Evolutionary conservation across 495 filamentous ascomycete species (phyloP), one percentile per base, ranked within the genome.

Genomic region (Recurvomyces mirabilis): DNA sequence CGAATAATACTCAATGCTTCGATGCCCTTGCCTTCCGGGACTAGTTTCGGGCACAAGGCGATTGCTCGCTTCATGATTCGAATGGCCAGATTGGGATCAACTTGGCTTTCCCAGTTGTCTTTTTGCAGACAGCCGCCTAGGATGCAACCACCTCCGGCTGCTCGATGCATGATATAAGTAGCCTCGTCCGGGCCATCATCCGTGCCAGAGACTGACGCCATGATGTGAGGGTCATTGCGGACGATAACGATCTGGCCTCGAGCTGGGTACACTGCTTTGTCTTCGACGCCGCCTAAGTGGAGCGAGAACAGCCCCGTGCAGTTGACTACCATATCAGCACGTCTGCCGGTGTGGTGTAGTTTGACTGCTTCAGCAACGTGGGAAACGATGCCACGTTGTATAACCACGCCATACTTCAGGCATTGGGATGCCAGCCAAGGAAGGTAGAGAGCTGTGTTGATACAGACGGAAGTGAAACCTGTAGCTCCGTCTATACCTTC

Each of bases 91-190:
- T 88, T 91, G 3, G 78, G 77, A 58, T 96, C 91, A 0, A 81
- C 74, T 47, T 83, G 70, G 13, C 75, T 67, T 45, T 95, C 87
- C 87, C 86, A 95, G 44, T 77, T 80, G 13, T 79, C 69, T 59
- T 79, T 81, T 64, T 84, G 78, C 56, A 94, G 87, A 19, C 78
- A 93, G 0, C 91, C 91, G 5, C 91, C 91, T 4, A 98, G 68
- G 20, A 98, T 69, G 0, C 85, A 93, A 30, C 78, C 78, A 14
- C 78, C 78, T 4, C 78, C 88, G 6, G 74, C 78, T 1, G 88
- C 86, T n/a, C 91, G 75, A 45, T 78, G 76, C 89, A 98, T 98
- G 38, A 88, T 75, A 56, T 98, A 98, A 46, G 70, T 68, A n/a
- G 77, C 64, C 59, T 96, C 88, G 26, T 84, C 87, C 0, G 71